Conservation (phyloP, 306 rosid species). For the Arachis hypogaea region DNA sequence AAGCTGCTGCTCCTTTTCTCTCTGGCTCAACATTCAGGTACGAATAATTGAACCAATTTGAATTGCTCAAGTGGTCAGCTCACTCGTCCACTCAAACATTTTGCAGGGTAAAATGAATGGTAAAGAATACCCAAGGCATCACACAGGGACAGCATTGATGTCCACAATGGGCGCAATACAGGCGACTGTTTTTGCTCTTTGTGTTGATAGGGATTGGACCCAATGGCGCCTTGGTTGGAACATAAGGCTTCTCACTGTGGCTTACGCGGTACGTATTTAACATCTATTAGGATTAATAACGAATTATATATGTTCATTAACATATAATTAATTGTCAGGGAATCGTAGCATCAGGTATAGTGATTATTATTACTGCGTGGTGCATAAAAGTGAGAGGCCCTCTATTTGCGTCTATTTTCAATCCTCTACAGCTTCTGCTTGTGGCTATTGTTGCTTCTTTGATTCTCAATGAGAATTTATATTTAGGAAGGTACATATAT, state of each 20-base stretch:
- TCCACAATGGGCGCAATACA: constrained; percentile 39
- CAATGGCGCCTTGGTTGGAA: constrained; percentile 30
- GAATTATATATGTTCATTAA: too few relatives aligned
- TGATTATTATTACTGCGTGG: constrained; percentile 31
- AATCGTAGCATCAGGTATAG: constrained; percentile 33
- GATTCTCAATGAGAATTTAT: constrained; percentile 37
- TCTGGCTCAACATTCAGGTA: constrained; percentile 60
- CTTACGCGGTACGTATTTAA: constrained; percentile 22
- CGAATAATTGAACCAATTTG: too few relatives aligned
- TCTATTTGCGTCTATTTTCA: constrained; percentile 37
- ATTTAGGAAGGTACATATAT: constrained; percentile 32
- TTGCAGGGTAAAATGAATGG: constrained; percentile 31
- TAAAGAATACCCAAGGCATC: constrained; percentile 41
- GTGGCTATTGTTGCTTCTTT: constrained; percentile 40
- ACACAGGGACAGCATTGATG: constrained; percentile 47
- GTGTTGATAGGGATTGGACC: constrained; percentile 31
- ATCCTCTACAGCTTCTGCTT: constrained; percentile 40
- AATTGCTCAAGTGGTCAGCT: too few relatives aligned
- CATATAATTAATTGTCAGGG: constrained; percentile 27
- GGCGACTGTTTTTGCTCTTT: constrained; percentile 29
- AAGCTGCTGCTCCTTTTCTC: constrained; percentile 36
- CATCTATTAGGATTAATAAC: too few relatives aligned
- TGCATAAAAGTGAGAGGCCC: constrained; percentile 44
- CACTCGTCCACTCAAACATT: too few relatives aligned
- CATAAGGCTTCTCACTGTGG: constrained; percentile 16